Conservation (phyloP, 768 basidiomycete species). For the Mycena alexandri region DNA sequence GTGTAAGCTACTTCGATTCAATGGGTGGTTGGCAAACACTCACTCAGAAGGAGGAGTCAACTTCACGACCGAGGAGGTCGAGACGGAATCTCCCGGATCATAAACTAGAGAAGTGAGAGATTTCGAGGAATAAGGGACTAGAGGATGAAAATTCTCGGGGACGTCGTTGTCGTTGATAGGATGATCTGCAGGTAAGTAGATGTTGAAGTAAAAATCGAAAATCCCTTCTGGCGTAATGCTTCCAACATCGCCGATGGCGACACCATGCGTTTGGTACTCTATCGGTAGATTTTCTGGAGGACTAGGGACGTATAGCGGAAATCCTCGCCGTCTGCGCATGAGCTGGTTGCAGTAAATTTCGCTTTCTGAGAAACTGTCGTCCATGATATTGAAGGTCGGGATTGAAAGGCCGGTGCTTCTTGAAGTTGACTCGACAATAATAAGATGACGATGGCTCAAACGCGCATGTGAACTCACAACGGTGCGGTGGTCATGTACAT, state of each 20-base stretch:
- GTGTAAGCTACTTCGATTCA: too few relatives aligned
- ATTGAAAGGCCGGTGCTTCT: too few relatives aligned
- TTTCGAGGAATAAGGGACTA: not conserved
- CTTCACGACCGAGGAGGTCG: too few relatives aligned
- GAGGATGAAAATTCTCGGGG: slow-evolving; percentile 42
- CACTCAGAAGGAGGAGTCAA: too few relatives aligned
- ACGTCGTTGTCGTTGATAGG: slow-evolving; percentile 42
- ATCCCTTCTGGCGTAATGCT: slow-evolving; percentile 45
- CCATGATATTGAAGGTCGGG: too few relatives aligned
- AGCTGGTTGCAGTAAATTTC: slow-evolving; percentile 20
- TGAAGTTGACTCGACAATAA: too few relatives aligned
- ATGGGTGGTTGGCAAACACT: too few relatives aligned
- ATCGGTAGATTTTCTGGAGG: slow-evolving; percentile 35
- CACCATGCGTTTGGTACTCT: slow-evolving; percentile 40
- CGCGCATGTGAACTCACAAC: too few relatives aligned
- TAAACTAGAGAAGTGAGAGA: not conserved
- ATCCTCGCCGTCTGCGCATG: slow-evolving; percentile 40
- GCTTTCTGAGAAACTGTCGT: slow-evolving; percentile 6
- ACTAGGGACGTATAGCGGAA: slow-evolving; percentile 49
- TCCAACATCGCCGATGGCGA: slow-evolving; percentile 51
- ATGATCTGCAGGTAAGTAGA: slow-evolving; percentile 41
- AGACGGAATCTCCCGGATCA: not conserved
- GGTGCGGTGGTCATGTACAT: too few relatives aligned
- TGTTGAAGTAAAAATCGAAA: slow-evolving; percentile 51
- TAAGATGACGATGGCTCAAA: too few relatives aligned